Percentiles rank a stretch among this genome's conserved stretches.
phyloP scores from a whole-genome alignment of 495 filamentous ascomycete species.

The Usnea hakonensis region DNA sequence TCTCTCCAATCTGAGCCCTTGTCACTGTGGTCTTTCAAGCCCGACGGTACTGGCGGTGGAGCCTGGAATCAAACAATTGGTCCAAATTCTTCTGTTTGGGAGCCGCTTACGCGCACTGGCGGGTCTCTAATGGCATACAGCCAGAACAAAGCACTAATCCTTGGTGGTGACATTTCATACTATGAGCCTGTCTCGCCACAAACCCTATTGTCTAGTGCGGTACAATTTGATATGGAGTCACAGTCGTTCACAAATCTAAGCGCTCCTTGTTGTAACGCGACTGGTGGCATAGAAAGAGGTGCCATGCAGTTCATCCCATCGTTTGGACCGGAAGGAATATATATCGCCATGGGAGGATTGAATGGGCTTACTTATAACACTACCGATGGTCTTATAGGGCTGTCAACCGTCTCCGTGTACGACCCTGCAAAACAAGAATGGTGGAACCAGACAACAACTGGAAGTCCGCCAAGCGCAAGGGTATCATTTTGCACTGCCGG shows the following conservation, averaged over 20 bases:
- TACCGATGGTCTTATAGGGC: background rate
- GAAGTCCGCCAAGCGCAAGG: conserved; percentile 5
- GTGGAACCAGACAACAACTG: conserved; percentile 21
- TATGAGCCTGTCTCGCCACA: background rate
- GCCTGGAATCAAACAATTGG: background rate
- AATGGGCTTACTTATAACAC: background rate
- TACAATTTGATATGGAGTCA: conserved; percentile 7
- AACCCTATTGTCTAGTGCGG: background rate
- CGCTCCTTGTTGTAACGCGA: background rate
- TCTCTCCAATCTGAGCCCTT: background rate
- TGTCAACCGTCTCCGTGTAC: conserved; percentile 9
- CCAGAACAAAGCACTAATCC: background rate
- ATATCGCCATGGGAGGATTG: conserved; percentile 9
- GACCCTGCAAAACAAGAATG: conserved; percentile 10
- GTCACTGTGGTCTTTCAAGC: conserved; percentile 17
- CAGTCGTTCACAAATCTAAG: conserved; percentile 7
- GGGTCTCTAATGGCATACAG: background rate
- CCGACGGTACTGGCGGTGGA: conserved; percentile 10
- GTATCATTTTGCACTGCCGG: conserved; percentile 13
- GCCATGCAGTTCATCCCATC: conserved; percentile 13
- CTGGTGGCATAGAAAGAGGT: background rate
- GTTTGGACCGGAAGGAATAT: conserved; percentile 16
- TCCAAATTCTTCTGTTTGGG: background rate
- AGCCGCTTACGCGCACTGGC: background rate
- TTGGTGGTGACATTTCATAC: conserved; percentile 6